Conservation (phyloP, 108 stramenopile genomes). For the Nitzschia sp. region DNA sequence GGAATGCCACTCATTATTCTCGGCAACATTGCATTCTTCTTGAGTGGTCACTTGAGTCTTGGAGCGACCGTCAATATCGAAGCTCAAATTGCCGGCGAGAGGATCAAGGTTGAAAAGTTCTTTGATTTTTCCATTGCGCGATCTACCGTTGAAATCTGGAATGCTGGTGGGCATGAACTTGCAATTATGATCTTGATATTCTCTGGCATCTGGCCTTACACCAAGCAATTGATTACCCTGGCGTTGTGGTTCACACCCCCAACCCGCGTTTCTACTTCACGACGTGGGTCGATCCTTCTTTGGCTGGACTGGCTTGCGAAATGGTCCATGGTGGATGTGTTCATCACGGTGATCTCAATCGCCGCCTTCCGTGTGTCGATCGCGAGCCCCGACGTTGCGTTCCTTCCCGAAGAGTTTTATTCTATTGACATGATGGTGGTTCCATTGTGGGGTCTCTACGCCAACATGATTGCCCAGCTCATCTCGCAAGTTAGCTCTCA, state of each 20-base stretch:
- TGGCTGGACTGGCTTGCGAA: conserved; percentile 85
- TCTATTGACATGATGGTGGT: conserved; percentile 70
- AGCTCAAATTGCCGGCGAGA: conserved; percentile 59
- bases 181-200: conserved; percentile 74
- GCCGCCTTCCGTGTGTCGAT: conserved; percentile 72
- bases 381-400: conserved; percentile 59
- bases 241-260: conserved; percentile 73
- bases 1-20: conserved; percentile 67
- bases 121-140: conserved; percentile 72
- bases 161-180: conserved; percentile 66
- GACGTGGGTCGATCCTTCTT: conserved; percentile 57
- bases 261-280: conserved; percentile 39
- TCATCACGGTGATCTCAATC: conserved; percentile 64
- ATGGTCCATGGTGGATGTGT: conserved; percentile 72
- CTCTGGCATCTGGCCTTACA: conserved; percentile 85
- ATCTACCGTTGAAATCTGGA: conserved; percentile 64
- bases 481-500: conserved; percentile 78
- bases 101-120: conserved; percentile 53
- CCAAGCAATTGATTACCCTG: conserved; percentile 66
- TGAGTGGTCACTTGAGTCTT: conserved; percentile 69
- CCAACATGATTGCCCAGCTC: conserved; percentile 80
- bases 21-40: conserved; percentile 74
- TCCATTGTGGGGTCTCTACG: conserved; percentile 83
- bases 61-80: conserved; percentile 70
- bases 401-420: conserved; percentile 70